Base-by-base conservation (phyloP, 345 rosid species). In the Gossypium turneri region DNA sequence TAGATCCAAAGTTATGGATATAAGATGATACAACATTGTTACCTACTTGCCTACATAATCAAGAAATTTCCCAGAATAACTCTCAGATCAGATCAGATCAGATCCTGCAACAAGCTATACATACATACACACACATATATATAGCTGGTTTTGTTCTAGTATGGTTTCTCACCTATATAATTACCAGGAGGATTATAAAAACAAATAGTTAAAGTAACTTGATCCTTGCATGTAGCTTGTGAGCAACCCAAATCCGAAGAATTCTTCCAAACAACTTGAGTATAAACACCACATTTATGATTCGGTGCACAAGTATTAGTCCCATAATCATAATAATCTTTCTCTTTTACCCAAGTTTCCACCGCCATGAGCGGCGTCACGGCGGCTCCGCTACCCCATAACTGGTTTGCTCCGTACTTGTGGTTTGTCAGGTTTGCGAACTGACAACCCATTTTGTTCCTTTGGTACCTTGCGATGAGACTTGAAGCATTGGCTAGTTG, bases 171-270 rank as follows among this genome's bases (percentile, higher is more conserved):
- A 10, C 98, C 98, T 29, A 85, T 68, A 59, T 78, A 4, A 70
- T 92, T 94, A 0, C 98, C 98, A 16, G 97, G 97, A 56, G 98
- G 98, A 77, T 86, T 79, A 52, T 92, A 92, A 72, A 89, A 88
- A 73, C 98, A 94, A 9, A 92, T 73, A 12, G 98, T 92, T 65
- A 92, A 78, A 68, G 83, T 86, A n/a, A 81, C 79, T 71, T 78
- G 81, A 41, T 82, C 88, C 52, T 85, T 84, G 71, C 98, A 94
- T 44, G 80, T 76, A 57, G 88, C 93, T 63, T 90, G 90, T 2
- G 88, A 88, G 71, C 97, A 94, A 0, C 97, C 97, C 57, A 90
- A 38, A 34, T 86, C 93, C 73, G 67, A 29, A 2, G 94, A 88
- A 70, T 88, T 86, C 73, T 81, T 86, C 98, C 97, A 92, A 56